Conservation (phyloP, 345 rosid genomes). For the Citrus unshiu region DNA sequence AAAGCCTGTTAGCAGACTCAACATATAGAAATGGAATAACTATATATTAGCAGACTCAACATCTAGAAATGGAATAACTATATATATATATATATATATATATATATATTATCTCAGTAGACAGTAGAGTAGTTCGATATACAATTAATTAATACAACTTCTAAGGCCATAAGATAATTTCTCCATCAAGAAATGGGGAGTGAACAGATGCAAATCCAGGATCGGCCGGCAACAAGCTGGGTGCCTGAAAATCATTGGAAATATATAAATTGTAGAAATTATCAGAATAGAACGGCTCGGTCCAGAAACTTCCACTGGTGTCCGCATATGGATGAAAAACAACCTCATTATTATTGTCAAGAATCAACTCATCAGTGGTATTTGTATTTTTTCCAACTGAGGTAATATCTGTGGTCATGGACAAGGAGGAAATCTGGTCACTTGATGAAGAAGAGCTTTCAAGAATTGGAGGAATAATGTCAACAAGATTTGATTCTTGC, state of each 20-base stretch:
- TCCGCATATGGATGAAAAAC: conserved; percentile 22
- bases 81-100: no score
- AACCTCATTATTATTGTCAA: conserved; percentile 5
- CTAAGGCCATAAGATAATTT: conserved; percentile 8
- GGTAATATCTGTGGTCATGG: conserved; percentile 1
- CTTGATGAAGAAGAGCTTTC: conserved; percentile 27
- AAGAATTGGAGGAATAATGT: conserved; percentile 3
- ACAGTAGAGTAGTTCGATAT: no score
- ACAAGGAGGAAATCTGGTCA: conserved; percentile 8
- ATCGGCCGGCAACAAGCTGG: neutral
- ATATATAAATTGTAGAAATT: conserved; percentile 15
- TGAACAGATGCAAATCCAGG: conserved; percentile 2
- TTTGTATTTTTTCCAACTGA: neutral
- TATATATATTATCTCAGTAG: no score
- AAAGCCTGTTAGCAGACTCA: no score
- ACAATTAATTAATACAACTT: neutral
- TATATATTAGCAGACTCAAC: no score
- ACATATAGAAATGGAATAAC: no score
- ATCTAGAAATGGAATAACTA: no score
- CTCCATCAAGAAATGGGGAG: conserved; percentile 23
- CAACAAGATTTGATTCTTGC: neutral
- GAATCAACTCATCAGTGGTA: neutral
- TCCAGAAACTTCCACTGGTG: conserved; percentile 33
- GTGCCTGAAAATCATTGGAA: conserved; percentile 11
- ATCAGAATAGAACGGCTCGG: conserved; percentile 35